Base-by-base conservation (phyloP, 352 stramenopile genomes). In the Phytopythium oedochilum region DNA sequence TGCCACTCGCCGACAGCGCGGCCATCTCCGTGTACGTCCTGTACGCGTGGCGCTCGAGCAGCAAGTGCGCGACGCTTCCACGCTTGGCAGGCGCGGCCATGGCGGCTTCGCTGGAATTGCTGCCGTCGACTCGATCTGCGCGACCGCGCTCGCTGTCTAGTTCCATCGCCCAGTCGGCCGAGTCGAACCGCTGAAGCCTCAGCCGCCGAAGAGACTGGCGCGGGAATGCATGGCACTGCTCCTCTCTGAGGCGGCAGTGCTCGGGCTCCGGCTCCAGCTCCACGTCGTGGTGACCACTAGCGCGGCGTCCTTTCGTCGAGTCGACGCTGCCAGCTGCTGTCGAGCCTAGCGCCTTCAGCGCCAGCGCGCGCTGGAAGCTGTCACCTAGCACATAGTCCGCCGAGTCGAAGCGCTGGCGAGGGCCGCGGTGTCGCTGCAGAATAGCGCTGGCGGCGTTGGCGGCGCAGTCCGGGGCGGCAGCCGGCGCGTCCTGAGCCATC, bases 331-430 rank as follows among this genome's bases (percentile, higher is more conserved):
- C 63, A n/a, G 47, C 40, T 32, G 57, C 66, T 20, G 43, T 17
- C 17, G 32, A 4, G 11, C 39, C 28, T 2, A 29, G 25, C 23
- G 49, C 4, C 34, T 46, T 44, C 22, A 46, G 32, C 22, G 49
- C 49, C 15, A 55, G 17, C 9, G 62, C 36, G 11, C 56, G 61
- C 11, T 68, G 56, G n/a, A 64, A 57, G 20, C 61, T 63, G 51
- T 69, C 55, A 2, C 57, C 60, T 61, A 90, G 78, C 29, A 68
- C 75, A 55, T 82, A 86, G 55, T 90, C 80, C 9, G 80, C 80
- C 51, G 80, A 90, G 56, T 90, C 80, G 54, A 90, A 90, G 29
- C 80, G 80, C 63, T 89, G 76, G 38, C 79, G 79, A 39, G 81
- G 64, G 39, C 69, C 60, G 11, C 53, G 45, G 46, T 78, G 76